Base-by-base conservation (phyloP, 345 rosid genomes). In the Syzygium jambos region DNA sequence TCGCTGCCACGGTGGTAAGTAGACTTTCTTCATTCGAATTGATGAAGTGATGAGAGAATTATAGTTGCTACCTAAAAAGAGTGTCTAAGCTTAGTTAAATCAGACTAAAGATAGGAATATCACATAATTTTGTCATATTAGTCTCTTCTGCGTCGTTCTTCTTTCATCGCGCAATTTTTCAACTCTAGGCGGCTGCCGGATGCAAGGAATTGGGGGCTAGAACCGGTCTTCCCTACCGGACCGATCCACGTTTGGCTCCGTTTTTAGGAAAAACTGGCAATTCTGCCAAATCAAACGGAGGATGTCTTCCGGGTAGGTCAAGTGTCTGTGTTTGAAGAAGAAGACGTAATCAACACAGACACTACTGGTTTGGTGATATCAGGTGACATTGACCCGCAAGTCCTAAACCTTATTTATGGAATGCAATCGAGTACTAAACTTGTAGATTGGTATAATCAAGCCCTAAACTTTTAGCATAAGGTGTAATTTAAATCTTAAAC, bases 181-280 rank as follows among this genome's bases (percentile, higher is more conserved):
- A 27, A 88, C 87, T 92, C 91, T 95, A 96, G 99, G 98, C 99
- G 29, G 98, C 96, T 54, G 90, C 90, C 46, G 91, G 92, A 27
- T 96, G 98, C 92, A 93, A 96, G 91, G 94, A 92, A 49, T 91
- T 97, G 88, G 99, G 98, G 89, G 98, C 99, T 86, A 95, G 96
- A 56, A 91, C 95, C 0, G 94, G 93, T 89, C 98, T 97, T 92
- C 99, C 97, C 65, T 85, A 23, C 86, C 89, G 88, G 41, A 85
- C 92, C 5, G 95, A 97, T 89, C 91, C 96, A 11, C 90, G 94
- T 78, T 89, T 97, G 87, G 90, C 87, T 19, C 63, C 93, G 25
- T 93, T 95, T 88, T 87, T 92, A 9, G 49, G 22, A 34, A 49
- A 73, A 34, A 0, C 49, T 10, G 6, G 80, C 49, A 30, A 19